A percentile compares a stretch with the other conserved stretches of the same genome.
Evolutionary conservation across 257 asterid genomes (phyloP).

Genomic region (Solanum virginianum): DNA sequence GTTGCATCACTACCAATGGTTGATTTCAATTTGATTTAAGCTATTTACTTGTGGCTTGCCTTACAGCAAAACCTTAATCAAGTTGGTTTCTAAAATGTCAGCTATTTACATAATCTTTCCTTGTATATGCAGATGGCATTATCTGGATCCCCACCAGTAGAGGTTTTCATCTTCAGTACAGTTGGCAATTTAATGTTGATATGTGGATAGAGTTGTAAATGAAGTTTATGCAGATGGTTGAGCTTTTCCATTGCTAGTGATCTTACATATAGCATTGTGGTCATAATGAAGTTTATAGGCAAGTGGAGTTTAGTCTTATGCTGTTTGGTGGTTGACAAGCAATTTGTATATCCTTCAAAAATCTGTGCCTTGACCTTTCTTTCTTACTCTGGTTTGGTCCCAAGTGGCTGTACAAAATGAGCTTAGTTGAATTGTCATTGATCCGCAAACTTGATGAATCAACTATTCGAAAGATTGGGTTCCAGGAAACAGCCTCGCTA

Average conservation of each 20-base stretch:
- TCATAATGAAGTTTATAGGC: not conserved
- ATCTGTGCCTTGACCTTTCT: not conserved
- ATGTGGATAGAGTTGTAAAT: conserved; percentile 16
- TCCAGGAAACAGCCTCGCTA: too few relatives aligned
- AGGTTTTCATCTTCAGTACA: not conserved
- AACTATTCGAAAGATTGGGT: too few relatives aligned
- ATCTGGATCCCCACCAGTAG: not conserved
- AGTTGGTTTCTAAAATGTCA: not conserved
- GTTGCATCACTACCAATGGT: not conserved
- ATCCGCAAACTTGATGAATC: not conserved
- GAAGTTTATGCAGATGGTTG: not conserved
- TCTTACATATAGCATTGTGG: not conserved
- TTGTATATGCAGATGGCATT: not conserved
- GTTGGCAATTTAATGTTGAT: not conserved
- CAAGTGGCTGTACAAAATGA: not conserved
- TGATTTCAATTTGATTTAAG: not conserved
- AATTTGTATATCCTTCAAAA: not conserved
- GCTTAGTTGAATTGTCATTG: not conserved
- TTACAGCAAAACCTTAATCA: not conserved
- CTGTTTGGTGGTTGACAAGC: not conserved
- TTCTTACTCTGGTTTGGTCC: not conserved
- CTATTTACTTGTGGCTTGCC: not conserved
- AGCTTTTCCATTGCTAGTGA: not conserved
- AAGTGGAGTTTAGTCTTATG: not conserved
- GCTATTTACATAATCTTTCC: not conserved